A percentile compares a stretch with the other conserved stretches of the same genome.
phyloP scores from a whole-genome alignment of 2,329 filamentous ascomycete genomes.

The Hirsutella rhossiliensis region DNA sequence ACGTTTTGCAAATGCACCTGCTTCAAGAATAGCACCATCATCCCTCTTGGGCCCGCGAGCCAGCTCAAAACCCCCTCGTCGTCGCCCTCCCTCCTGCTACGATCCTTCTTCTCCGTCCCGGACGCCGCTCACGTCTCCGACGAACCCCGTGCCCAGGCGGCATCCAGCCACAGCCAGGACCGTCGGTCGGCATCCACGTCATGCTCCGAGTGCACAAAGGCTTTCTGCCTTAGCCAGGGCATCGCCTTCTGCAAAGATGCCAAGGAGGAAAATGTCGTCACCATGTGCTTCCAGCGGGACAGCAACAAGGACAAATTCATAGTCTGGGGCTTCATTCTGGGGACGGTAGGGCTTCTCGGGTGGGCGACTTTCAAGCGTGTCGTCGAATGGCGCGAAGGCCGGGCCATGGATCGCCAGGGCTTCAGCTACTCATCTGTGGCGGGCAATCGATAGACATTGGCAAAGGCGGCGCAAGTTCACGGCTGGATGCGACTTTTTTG shows the following conservation, averaged over 20 bases:
- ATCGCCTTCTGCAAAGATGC: constrained; percentile 53
- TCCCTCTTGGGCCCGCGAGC: constrained; percentile 38
- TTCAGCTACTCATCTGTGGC: constrained; percentile 18
- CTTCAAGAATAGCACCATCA: constrained; percentile 58
- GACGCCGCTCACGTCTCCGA: constrained; percentile 6
- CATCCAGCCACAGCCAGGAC: constrained; percentile 1
- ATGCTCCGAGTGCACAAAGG: constrained; percentile 52
- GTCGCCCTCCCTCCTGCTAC: constrained; percentile 8
- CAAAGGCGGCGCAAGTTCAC: not conserved
- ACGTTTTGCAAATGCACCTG: constrained; percentile 62
- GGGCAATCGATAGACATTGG: constrained; percentile 2
- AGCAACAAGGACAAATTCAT: constrained; percentile 56
- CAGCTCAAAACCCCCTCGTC: constrained; percentile 18
- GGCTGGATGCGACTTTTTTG: too few species aligned
- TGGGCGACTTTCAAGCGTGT: constrained; percentile 45
- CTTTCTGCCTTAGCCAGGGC: constrained; percentile 47
- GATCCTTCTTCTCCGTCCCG: constrained; percentile 9
- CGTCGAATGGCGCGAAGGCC: constrained; percentile 25
- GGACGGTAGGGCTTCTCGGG: constrained; percentile 43
- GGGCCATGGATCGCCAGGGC: constrained; percentile 15
- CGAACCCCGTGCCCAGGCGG: not conserved
- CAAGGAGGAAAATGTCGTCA: constrained; percentile 48
- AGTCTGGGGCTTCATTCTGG: constrained; percentile 51
- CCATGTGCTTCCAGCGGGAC: constrained; percentile 55
- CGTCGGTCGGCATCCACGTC: constrained; percentile 29